Percentiles rank a stretch among this genome's conserved stretches.
Conservation (phyloP, 2,329 filamentous ascomycete species). For the Microcera coccophila region DNA sequence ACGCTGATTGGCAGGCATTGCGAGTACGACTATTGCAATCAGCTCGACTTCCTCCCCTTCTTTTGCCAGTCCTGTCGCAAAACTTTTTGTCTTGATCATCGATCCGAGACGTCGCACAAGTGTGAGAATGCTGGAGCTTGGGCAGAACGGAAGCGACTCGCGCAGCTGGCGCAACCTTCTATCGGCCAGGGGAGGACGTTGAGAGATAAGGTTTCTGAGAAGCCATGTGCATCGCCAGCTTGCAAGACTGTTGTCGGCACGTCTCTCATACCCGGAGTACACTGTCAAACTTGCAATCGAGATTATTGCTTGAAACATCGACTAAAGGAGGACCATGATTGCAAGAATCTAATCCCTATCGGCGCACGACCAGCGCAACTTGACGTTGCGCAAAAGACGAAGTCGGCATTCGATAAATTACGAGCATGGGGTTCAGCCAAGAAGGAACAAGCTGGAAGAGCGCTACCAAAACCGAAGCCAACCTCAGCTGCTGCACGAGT, state of each 20-base stretch:
- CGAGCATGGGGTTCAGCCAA: conserved; percentile 77
- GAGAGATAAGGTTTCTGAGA: conserved; percentile 54
- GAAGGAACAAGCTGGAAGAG: conserved; percentile 56
- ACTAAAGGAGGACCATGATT: conserved; percentile 77
- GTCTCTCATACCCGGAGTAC: conserved; percentile 61
- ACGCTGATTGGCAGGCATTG: conserved; percentile 87
- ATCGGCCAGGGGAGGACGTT: conserved; percentile 53
- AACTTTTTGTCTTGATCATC: conserved; percentile 92
- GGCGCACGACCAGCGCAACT: conserved; percentile 46
- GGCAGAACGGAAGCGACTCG: conserved; percentile 54
- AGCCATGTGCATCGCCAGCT: conserved; percentile 61
- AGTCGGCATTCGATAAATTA: conserved; percentile 71
- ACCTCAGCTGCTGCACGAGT: conserved; percentile 60
- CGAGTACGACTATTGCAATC: conserved; percentile 85
- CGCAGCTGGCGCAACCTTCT: conserved; percentile 50
- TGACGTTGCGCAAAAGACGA: conserved; percentile 59
- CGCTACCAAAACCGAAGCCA: conserved; percentile 60
- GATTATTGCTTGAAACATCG: conserved; percentile 77
- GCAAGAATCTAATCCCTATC: conserved; percentile 65
- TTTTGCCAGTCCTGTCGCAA: conserved; percentile 81
- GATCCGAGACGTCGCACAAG: conserved; percentile 76
- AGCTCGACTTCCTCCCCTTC: conserved; percentile 95
- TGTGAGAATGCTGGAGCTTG: conserved; percentile 59
- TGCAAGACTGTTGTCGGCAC: conserved; percentile 73
- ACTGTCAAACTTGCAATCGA: conserved; percentile 68